Base-by-base conservation (phyloP, 2,329 filamentous ascomycete species). In the Davidsoniella australis region DNA sequence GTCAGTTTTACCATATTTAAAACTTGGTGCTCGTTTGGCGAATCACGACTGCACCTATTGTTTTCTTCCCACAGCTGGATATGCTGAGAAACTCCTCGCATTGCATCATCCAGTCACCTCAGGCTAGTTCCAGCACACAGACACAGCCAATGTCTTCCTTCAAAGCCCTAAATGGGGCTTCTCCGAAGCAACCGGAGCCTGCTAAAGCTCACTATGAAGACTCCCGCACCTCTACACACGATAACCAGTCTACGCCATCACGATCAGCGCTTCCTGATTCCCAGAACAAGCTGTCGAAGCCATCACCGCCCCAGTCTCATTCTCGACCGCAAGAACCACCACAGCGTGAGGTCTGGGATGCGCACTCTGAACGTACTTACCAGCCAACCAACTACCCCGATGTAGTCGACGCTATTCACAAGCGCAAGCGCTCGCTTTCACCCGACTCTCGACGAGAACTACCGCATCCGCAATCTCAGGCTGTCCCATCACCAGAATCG, bases 371-470 rank as follows among this genome's bases (percentile, higher is more conserved):
- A 17, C 38, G 50, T 45, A 17, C 42, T 37, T 46, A 52, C n/a
- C 47, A 46, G 5, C 39, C 50, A 10, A 48, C 41, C 18, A 53
- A 16, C 38, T 50, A 47, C 38, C 29, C 51, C 26, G 43, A 47
- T n/a, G 47, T 49, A 29, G 58, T 60, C n/a, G 72, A 78, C 36
- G 60, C 58, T 14, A 64, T 71, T 16, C 71, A 76, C 57, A 82
- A 80, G 63, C 75, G 78, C 58, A 89, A 86, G 63, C 75, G 83
- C 53, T 85, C 83, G 5, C 66, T 69, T 42, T 84, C 81, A 5
- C 62, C 68, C 37, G 79, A 79, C 50, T 61, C 60, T 5, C 64
- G 64, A 55, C 63, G 64, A 55, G 67, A 70, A 18, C 54, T 52
- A 24, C 53, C 56, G 5, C 50, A 55, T 6, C 60, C 63, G 40